A percentile compares a stretch with the other conserved stretches of the same genome.
Evolutionary conservation across 495 filamentous ascomycete genomes (phyloP).

Genomic region (Baudoinia panamericana): DNA sequence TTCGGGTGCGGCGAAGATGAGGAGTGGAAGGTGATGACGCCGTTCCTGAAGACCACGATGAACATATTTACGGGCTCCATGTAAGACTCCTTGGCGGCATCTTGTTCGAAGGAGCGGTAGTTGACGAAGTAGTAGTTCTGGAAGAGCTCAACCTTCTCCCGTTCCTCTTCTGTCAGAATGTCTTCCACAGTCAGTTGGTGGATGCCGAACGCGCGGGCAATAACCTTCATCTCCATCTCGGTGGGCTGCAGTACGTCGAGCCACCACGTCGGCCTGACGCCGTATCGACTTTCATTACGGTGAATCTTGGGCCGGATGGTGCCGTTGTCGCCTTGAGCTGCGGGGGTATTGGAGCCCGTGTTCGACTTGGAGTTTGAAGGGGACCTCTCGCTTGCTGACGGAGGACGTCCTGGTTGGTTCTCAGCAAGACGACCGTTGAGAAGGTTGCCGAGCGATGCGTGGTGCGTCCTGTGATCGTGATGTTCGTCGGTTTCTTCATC

Average conservation of each 20-base stretch:
- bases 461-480: background rate
- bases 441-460: background rate
- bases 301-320: constrained; percentile 20
- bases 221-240: constrained; percentile 79
- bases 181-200: constrained; percentile 92
- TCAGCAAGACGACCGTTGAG: background rate
- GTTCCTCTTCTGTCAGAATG: constrained; percentile 91
- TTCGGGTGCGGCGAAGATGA: constrained; percentile 84
- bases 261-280: constrained; percentile 89
- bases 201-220: constrained; percentile 86
- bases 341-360: constrained; percentile 13
- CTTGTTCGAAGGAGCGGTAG: constrained; percentile 93
- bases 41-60: constrained; percentile 89
- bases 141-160: constrained; percentile 97
- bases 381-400: constrained; percentile 1
- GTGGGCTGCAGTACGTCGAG: constrained; percentile 84
- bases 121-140: constrained; percentile 96
- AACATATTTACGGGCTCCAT: constrained; percentile 96
- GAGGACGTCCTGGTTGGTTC: background rate
- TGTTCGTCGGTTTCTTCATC: constrained; percentile 23
- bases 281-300: constrained; percentile 46
- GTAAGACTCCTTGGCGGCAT: constrained; percentile 72
- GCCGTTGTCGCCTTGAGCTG: background rate
- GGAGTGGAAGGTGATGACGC: constrained; percentile 91
- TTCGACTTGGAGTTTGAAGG: constrained; percentile 1